Percentiles rank a stretch among this genome's conserved stretches.
phyloP scores from a whole-genome alignment of 2,329 filamentous ascomycete genomes.

The Sporothrix dimorphospora region DNA sequence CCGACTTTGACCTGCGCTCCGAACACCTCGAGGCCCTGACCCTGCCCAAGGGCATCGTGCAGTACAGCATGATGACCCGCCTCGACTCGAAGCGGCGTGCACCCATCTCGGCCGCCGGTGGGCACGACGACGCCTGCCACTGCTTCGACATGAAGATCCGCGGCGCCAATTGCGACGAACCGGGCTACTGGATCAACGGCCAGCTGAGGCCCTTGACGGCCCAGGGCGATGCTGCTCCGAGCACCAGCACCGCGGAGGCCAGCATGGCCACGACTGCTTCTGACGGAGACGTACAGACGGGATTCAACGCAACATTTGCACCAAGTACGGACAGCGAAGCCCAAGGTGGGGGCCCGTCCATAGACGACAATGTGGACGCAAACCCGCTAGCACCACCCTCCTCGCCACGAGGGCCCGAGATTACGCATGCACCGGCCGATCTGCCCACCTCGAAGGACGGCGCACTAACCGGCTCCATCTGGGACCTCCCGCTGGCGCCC shows the following conservation, averaged over 20 bases:
- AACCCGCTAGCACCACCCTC: neutral
- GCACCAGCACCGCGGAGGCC: neutral
- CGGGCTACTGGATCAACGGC: conserved; percentile 8
- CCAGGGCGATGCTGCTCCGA: neutral
- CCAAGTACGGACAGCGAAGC: neutral
- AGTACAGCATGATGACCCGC: conserved; percentile 29
- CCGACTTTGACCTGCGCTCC: conserved; percentile 28
- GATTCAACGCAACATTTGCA: neutral
- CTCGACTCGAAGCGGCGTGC: neutral
- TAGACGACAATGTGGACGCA: neutral
- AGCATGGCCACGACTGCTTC: neutral
- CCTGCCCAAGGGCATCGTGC: conserved; percentile 34
- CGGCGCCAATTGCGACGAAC: neutral
- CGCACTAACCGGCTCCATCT: conserved; percentile 18
- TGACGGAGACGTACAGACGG: neutral
- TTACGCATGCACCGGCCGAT: neutral
- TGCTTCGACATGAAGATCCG: conserved; percentile 35
- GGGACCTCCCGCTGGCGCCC: conserved; percentile 35
- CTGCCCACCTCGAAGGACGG: neutral
- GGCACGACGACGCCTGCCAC: conserved; percentile 48
- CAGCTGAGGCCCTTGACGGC: neutral
- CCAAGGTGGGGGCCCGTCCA: neutral
- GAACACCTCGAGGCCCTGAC: conserved; percentile 34
- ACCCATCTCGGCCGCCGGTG: conserved; percentile 39
- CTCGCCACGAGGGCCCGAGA: neutral